Evolutionary conservation across 2,329 filamentous ascomycete genomes (phyloP), one percentile per base, ranked within the genome.

Genomic region (Fusarium haematococcum): DNA sequence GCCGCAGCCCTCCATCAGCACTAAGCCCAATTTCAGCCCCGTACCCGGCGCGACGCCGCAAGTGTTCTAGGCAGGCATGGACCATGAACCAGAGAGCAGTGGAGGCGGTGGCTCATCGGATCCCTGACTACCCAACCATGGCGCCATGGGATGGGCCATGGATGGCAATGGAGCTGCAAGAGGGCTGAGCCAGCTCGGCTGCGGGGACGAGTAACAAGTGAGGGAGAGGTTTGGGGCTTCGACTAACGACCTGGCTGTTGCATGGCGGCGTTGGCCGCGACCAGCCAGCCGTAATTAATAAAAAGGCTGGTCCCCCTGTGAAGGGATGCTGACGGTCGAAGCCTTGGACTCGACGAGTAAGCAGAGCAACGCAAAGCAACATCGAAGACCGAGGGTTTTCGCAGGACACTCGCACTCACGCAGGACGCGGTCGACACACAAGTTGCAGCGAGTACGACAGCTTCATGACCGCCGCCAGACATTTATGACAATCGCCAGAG

Each of bases 1-100:
- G 77, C 77, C 77, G 77, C 75, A 78, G 73, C 67, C 65, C 68
- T 73, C 67, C 71, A 77, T 78, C 76, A 76, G 77, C 75, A 76
- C 75, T 79, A 77, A 68, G 63, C 67, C 74, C 66, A 68, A 77
- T 75, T 75, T 67, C 65, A 78, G 64, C 58, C 52, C 66, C 48
- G 70, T 23, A 64, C 65, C 71, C 71, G 45, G 69, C 41, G 43
- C 68, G 56, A 59, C 45, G 73, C 70, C 72, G 71, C 54, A 59
- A 48, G 23, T 35, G 54, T 48, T 65, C 66, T 65, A 62, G 66
- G 66, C 66, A 58, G 65, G 52, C 63, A 67, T 48, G 63, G 50
- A 35, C 69, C 56, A 56, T 63, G 61, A 65, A 69, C 68, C 67
- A 65, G 37, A 63, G 41, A 33, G 63, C 57, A 62, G 67, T 74